These are phyloP conservation scores for Hanseniaspora uvarum DNA, from an alignment of 1,139 yeast species.

Conservation along the genomic window DNA sequence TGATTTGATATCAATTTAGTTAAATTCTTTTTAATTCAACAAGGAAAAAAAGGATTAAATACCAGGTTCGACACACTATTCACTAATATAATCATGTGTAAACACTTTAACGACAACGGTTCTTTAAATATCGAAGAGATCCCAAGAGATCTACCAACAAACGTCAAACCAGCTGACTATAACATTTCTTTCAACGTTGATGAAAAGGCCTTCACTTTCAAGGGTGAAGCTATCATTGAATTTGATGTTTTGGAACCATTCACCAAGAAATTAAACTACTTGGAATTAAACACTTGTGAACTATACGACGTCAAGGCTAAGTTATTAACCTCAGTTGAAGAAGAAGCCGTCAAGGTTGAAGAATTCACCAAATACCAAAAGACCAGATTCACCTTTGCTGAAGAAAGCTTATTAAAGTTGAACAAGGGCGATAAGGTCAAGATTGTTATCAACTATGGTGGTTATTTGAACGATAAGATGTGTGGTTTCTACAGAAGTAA, in stretches of 20 bases:
- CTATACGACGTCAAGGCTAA: slow-evolving; percentile 49
- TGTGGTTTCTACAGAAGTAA: slow-evolving; percentile 75
- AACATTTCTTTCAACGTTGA: slow-evolving; percentile 63
- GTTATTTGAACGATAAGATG: slow-evolving; percentile 64
- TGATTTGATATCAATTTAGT: too few relatives aligned
- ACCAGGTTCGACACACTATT: too few relatives aligned
- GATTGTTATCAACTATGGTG: slow-evolving; percentile 52
- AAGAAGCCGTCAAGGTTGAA: slow-evolving; percentile 25
- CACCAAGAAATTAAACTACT: slow-evolving; percentile 21
- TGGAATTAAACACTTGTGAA: slow-evolving; percentile 49
- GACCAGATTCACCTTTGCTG: slow-evolving; percentile 47
- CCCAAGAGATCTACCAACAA: slow-evolving; percentile 42
- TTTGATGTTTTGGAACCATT: slow-evolving; percentile 45
- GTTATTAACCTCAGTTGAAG: slow-evolving; percentile 29
- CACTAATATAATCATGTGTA: neutral
- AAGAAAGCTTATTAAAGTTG: slow-evolving; percentile 37
- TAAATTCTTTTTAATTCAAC: too few relatives aligned
- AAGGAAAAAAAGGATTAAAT: neutral
- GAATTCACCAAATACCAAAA: slow-evolving; percentile 46
- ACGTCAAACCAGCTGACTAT: slow-evolving; percentile 65
- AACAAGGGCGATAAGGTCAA: slow-evolving; percentile 35
- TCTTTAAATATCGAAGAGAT: slow-evolving; percentile 12
- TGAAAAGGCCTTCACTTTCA: slow-evolving; percentile 58
- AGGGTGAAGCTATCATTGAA: slow-evolving; percentile 56
- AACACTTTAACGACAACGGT: slow-evolving; percentile 15